Evolutionary conservation across 2,329 filamentous ascomycete genomes (phyloP).

Genomic region (Xylariales sp.): DNA sequence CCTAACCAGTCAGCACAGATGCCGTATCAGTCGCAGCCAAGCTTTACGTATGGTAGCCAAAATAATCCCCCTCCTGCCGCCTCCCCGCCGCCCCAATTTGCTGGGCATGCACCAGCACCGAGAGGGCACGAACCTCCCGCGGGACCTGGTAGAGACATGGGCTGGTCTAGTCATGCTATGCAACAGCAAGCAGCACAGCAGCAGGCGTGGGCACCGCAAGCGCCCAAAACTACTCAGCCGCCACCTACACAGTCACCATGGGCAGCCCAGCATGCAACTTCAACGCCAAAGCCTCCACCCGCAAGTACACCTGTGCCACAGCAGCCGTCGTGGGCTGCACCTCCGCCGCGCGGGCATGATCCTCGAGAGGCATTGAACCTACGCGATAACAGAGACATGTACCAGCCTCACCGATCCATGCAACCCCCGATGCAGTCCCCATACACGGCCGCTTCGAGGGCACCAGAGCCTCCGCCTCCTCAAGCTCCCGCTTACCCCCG

Average conservation of each 20-base stretch:
- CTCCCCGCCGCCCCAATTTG: slow-evolving; percentile 54
- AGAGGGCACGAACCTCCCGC: slow-evolving; percentile 38
- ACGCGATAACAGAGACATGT: slow-evolving; percentile 13
- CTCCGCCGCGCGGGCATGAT: slow-evolving; percentile 24
- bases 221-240: slow-evolving; percentile 27
- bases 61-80: slow-evolving; percentile 35
- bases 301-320: slow-evolving; percentile 26
- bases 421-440: slow-evolving; percentile 22
- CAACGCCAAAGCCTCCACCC: slow-evolving; percentile 30
- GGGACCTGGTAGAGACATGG: slow-evolving; percentile 13
- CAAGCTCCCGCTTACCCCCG: slow-evolving; percentile 37
- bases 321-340: slow-evolving; percentile 30
- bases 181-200: slow-evolving; percentile 11
- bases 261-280: slow-evolving; percentile 30
- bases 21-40: slow-evolving; percentile 38
- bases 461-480: slow-evolving; percentile 35
- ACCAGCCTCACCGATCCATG: slow-evolving; percentile 19
- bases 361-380: slow-evolving; percentile 12
- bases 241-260: slow-evolving; percentile 31
- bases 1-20: slow-evolving; percentile 30
- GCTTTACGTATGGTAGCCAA: slow-evolving; percentile 39
- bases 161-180: slow-evolving; percentile 27
- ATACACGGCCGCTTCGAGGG: slow-evolving; percentile 34
- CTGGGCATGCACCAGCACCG: slow-evolving; percentile 38
- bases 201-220: slow-evolving; percentile 23